Evolutionary conservation across 805 yeast species (phyloP).

Genomic region (Scheffersomyces coipomensis): DNA sequence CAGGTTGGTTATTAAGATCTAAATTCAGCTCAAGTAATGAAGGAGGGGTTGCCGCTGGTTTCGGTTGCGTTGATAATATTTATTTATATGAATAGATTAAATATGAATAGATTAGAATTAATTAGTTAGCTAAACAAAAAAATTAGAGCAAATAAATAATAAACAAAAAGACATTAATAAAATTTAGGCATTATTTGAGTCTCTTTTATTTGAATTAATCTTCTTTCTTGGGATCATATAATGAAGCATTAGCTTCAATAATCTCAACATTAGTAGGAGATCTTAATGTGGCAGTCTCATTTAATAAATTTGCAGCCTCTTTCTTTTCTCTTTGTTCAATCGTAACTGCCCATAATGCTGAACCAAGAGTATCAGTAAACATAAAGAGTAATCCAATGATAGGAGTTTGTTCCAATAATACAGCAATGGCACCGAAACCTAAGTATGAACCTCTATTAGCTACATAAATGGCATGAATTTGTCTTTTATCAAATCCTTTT

Average conservation of each 20-base stretch:
- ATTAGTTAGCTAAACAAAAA: not conserved
- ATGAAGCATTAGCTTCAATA: not conserved
- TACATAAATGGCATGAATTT: constrained; percentile 36
- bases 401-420: constrained; percentile 54
- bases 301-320: not conserved
- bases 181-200: not conserved
- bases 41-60: constrained; percentile 99
- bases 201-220: not conserved
- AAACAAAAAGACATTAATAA: not conserved
- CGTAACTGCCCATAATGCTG: constrained; percentile 62
- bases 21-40: constrained; percentile 86
- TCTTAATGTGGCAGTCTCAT: too few relatives aligned
- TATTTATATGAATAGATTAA: constrained; percentile 38
- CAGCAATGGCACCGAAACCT: constrained; percentile 53
- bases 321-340: constrained; percentile 16
- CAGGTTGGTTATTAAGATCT: constrained; percentile 87
- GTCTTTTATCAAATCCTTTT: constrained; percentile 47
- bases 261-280: not conserved
- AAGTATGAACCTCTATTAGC: constrained; percentile 40
- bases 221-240: too few relatives aligned
- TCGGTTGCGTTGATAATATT: constrained; percentile 91
- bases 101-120: constrained; percentile 1
- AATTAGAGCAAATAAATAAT: too few relatives aligned
- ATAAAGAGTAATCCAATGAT: constrained; percentile 50
- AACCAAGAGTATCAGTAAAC: constrained; percentile 60